phyloP scores from a whole-genome alignment of 129 eudicot genomes.

The Pulicaria dysenterica region DNA sequence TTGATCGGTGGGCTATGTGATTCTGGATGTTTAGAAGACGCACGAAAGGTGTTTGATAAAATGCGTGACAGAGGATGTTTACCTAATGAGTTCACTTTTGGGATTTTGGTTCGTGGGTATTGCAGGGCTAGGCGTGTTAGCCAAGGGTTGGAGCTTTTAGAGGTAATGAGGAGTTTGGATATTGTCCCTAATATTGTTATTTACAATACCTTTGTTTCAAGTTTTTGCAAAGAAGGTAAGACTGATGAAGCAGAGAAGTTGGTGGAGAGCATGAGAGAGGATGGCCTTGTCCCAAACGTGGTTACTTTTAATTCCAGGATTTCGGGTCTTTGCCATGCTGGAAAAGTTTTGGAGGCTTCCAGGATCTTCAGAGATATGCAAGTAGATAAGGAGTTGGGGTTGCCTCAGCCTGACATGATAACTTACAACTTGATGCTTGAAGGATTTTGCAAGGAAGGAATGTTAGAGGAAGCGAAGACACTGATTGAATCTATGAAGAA shows the following conservation, averaged over 20 bases:
- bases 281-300: constrained; percentile 64
- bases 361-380: constrained; percentile 94
- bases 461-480: constrained; percentile 71
- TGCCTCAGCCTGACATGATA: constrained; percentile 70
- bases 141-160: constrained; percentile 64
- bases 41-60: constrained; percentile 79
- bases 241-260: constrained; percentile 75
- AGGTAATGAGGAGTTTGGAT: constrained; percentile 54
- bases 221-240: constrained; percentile 73
- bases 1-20: constrained; percentile 71
- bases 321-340: constrained; percentile 67
- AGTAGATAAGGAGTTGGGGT: constrained; percentile 60
- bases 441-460: constrained; percentile 76
- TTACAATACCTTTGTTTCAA: constrained; percentile 71
- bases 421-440: constrained; percentile 75
- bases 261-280: constrained; percentile 79
- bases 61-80: constrained; percentile 79
- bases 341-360: constrained; percentile 82
- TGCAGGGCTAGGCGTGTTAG: constrained; percentile 50
- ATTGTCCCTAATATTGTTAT: constrained; percentile 56
- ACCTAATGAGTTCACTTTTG: constrained; percentile 83
- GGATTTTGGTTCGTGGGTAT: constrained; percentile 82
- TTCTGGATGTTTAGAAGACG: constrained; percentile 73
- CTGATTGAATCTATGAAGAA: constrained; percentile 68
- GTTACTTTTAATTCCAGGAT: constrained; percentile 92